Base-by-base conservation (phyloP, 2,329 filamentous ascomycete species). In the Penicillium corylophilum region DNA sequence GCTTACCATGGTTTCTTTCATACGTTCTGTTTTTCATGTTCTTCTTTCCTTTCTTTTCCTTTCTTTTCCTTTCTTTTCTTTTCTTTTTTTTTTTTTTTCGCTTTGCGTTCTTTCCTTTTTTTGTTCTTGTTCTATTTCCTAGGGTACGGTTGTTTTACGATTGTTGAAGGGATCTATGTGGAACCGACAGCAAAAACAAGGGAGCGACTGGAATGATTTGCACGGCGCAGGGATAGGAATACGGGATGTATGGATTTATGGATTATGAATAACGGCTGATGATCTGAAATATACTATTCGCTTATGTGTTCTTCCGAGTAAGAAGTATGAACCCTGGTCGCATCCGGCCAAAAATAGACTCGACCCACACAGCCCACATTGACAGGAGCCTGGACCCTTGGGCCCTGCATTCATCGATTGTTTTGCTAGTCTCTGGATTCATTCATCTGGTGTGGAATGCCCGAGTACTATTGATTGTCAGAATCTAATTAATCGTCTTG, bases 121-220 rank as follows among this genome's bases (percentile, higher is more conserved):
- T 36, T 46, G 18, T 44, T 50, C 20, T 53, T 38, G 16, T 41
- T 28, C 28, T 20, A 41, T 26, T 41, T 26, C n/a, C n/a, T n/a
- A n/a, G n/a, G n/a, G n/a, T n/a, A n/a, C n/a, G 23, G 26, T 10
- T 10, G 5, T 8, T 28, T 9, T 28, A 8, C 12, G 26, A 10
- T 28, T n/a, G 44, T 31, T 36, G 40, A 41, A 51, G 44, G 53
- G 46, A 50, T 46, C 35, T 44, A 18, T 35, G 31, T 36, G 33
- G 33, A 13, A 52, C 33, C 29, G 51, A 28, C 33, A n/a, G 9
- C 31, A 29, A 47, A 45, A 49, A 55, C 52, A 51, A 46, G 46
- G 48, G 51, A 51, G 22, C 16, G 46, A 38, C 38, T 45, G 53
- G 53, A 55, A 52, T 55, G 53, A 46, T 52, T 47, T 15, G 44